Evolutionary conservation across 73 alveolate species (phyloP), one percentile per base, ranked within the genome.

Genomic region (Paramecium sexaurelia): DNA sequence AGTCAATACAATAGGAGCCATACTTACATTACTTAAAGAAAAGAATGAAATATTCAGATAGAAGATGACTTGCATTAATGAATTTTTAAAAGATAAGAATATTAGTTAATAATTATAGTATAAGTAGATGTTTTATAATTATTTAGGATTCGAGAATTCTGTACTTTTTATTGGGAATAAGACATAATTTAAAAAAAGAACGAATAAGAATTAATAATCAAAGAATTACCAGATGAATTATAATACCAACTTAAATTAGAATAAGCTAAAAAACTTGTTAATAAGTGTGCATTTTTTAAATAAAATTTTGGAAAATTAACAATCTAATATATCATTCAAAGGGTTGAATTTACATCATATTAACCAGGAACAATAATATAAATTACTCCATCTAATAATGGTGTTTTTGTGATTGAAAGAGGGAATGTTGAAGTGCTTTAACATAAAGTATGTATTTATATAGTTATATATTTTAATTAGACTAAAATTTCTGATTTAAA

Each of bases 211-310:
- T 37, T 55, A 61, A 69, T 88, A 26, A 37, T 88, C 5, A 29
- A 69, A n/a, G 36, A 88, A 11, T 47, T 88, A 11, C 83, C 94
- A 32, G 94, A 88, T 8, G 94, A 88, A n/a, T 68, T 88, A 82
- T 37, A 41, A 69, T 32, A 24, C 41, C 20, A 75, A 10, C 24
- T 88, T 37, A 47, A 33, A 69, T 9, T 88, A 13, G 55, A 88
- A 69, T 55, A 83, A n/a, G 83, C 73, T 22, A 69, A 13, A 66
- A 43, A 36, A 17, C 29, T 69, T 20, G 55, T 88, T 1, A 40
- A 88, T 20, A 45, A 68, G 10, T 88, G 94, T n/a, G 10, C 78
- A 68, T 88, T 88, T 32, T 88, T 88, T 19, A 55, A 69, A 13
- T 19, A 40, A 41, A 39, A 88, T 41, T 88, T 88, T 51, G 29